These are phyloP conservation scores for Piromyces sp. DNA, from an alignment of 192 early-diverging fungal genomes.

Conservation along the genomic window DNA sequence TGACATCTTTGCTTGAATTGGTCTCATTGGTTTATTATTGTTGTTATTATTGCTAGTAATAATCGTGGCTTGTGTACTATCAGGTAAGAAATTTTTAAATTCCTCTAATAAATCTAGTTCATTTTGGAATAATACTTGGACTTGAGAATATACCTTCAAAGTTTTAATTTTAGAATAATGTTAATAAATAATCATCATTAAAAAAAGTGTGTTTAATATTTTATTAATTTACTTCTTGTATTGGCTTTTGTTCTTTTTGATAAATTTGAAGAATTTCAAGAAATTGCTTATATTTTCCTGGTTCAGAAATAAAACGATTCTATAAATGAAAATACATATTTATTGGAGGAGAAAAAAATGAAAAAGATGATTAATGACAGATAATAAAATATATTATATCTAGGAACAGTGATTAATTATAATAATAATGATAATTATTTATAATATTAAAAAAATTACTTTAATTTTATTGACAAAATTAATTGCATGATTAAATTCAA, in stretches of 20 bases:
- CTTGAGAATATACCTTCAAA: conserved; percentile 68
- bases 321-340: not conserved
- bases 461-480: not conserved
- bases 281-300: not conserved
- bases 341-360: not conserved
- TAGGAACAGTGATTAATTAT: too few species aligned
- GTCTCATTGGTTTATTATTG: conserved; percentile 1
- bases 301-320: not conserved
- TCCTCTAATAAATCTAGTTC: conserved; percentile 85
- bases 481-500: not conserved
- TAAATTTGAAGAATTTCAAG: not conserved
- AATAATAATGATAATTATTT: too few species aligned
- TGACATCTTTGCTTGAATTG: not conserved
- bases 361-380: too few species aligned
- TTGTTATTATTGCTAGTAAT: not conserved
- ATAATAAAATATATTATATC: too few species aligned
- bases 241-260: not conserved
- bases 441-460: too few species aligned
- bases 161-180: too few species aligned
- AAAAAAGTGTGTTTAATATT: not conserved
- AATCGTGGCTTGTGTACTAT: conserved; percentile 30
- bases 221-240: not conserved
- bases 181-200: too few species aligned
- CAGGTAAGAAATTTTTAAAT: conserved; percentile 96
- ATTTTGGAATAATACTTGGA: conserved; percentile 66